Base-by-base conservation (phyloP, 1,284 basidiomycete species). In the Ceratobasidium sp. region DNA sequence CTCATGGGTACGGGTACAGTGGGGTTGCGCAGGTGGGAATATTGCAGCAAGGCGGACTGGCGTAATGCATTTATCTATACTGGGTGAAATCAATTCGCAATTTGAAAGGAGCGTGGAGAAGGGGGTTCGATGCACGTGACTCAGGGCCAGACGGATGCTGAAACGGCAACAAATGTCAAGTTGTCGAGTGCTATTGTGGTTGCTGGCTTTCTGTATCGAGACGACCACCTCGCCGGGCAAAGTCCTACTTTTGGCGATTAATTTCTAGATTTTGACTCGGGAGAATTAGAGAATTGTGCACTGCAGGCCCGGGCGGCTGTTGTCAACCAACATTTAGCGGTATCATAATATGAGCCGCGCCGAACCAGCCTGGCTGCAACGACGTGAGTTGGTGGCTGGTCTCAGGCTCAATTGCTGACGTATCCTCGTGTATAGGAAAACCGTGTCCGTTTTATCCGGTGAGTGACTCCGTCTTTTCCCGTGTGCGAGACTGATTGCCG, bases 1-100 rank as follows among this genome's bases (percentile, higher is more conserved):
- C 84, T 31, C 45, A 62, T 49, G 58, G 58, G 5, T 54, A 31
- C 7, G 35, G 62, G 6, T 34, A 13, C 17, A n/a, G 17, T 32
- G 34, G 45, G 34, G n/a, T 31, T 20, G 31, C 31, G 25, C 49
- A 45, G 50, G 35, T 31, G 50, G 52, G 38, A 17, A 67, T 67
- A 20, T 32, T 67, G 50, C 34, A 40, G 40, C 49, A 67, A 29
- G 62, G 50, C 32, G 62, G 50, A 17, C 29, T 67, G 35, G 62
- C 34, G 17, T 67, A 43, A 47, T 47, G 8, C n/a, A 20, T 12
- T 7, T 20, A 47, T 47, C 7, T 47, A 47, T 6, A 7, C n/a
- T 47, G 20, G n/a, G n/a, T n/a, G n/a, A n/a, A n/a, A n/a, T n/a
- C n/a, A n/a, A n/a, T n/a, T n/a, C n/a, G n/a, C n/a, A n/a, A n/a